Percentiles rank a stretch among this genome's conserved stretches.
These are phyloP conservation scores for Dactylorhiza incarnata DNA, from an alignment of 106 monocot genomes.

Conservation along the genomic window DNA sequence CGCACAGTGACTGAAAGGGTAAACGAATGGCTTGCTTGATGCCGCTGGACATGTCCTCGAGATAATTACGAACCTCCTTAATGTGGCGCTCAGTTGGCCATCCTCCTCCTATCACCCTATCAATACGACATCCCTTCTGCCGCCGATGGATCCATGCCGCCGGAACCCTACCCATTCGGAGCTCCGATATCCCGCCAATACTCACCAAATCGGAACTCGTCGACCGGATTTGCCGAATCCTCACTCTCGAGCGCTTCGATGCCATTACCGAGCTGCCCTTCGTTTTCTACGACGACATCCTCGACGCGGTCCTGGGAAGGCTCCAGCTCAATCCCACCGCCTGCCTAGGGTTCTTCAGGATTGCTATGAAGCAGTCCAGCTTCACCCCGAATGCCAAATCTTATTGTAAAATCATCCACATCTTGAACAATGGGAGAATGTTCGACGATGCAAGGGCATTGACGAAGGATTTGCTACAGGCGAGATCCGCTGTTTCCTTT, in stretches of 20 bases:
- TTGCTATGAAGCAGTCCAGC: conserved; percentile 30
- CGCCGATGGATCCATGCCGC: conserved; percentile 6
- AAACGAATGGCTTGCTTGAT: background rate
- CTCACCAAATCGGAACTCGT: conserved; percentile 30
- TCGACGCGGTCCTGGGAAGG: conserved; percentile 54
- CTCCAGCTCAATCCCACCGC: conserved; percentile 61
- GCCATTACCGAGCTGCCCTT: conserved; percentile 50
- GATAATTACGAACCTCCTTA: background rate
- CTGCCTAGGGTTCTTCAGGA: conserved; percentile 57
- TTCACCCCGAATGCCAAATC: conserved; percentile 40
- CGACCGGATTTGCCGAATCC: conserved; percentile 62
- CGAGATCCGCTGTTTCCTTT: conserved; percentile 5
- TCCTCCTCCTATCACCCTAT: background rate
- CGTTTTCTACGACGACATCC: conserved; percentile 53
- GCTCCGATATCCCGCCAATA: background rate
- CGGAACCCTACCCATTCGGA: background rate
- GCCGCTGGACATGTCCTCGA: background rate
- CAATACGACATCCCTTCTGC: background rate
- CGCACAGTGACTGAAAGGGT: background rate
- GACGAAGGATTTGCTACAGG: conserved; percentile 29
- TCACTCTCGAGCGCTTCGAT: conserved; percentile 65
- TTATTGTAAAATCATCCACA: conserved; percentile 61
- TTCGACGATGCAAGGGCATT: conserved; percentile 43
- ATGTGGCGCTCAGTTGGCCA: background rate
- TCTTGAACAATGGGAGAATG: conserved; percentile 46